Conservation (phyloP, 768 basidiomycete species). For the Suillus clintonianus region DNA sequence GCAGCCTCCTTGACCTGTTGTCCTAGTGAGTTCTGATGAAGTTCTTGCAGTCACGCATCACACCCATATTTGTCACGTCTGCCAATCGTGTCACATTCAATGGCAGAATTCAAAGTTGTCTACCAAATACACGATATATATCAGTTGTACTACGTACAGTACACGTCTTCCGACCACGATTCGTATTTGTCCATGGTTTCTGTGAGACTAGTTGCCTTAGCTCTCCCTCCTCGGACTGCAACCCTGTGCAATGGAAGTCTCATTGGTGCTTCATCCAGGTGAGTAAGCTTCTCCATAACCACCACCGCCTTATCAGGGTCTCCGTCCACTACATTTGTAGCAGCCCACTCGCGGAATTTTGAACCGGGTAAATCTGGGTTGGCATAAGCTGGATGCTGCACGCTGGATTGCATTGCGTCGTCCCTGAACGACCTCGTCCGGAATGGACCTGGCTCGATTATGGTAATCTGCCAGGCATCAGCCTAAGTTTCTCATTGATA, state of each 20-base stretch:
- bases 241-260: not conserved
- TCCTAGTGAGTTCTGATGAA: not conserved
- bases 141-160: slow-evolving; percentile 8
- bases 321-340: not conserved
- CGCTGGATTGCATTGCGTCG: not conserved
- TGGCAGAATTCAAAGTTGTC: too few relatives aligned
- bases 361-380: slow-evolving; percentile 9
- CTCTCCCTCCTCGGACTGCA: not conserved
- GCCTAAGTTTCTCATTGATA: not conserved
- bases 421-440: not conserved
- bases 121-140: too few relatives aligned
- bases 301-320: slow-evolving; percentile 22
- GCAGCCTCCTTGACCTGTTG: not conserved
- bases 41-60: not conserved
- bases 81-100: not conserved
- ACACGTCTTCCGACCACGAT: slow-evolving; percentile 17
- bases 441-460: slow-evolving; percentile 17
- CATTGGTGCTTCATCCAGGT: slow-evolving; percentile 6
- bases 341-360: slow-evolving; percentile 1
- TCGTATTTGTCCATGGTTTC: slow-evolving; percentile 18
- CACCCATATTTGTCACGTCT: not conserved
- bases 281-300: slow-evolving; percentile 18
- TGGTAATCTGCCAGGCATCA: not conserved
- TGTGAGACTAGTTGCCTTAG: slow-evolving; percentile 16
- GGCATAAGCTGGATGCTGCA: slow-evolving; percentile 16